These are phyloP conservation scores for Stagonosporopsis cucurbitacearum DNA, from an alignment of 2,329 filamentous ascomycete species.

Conservation along the genomic window DNA sequence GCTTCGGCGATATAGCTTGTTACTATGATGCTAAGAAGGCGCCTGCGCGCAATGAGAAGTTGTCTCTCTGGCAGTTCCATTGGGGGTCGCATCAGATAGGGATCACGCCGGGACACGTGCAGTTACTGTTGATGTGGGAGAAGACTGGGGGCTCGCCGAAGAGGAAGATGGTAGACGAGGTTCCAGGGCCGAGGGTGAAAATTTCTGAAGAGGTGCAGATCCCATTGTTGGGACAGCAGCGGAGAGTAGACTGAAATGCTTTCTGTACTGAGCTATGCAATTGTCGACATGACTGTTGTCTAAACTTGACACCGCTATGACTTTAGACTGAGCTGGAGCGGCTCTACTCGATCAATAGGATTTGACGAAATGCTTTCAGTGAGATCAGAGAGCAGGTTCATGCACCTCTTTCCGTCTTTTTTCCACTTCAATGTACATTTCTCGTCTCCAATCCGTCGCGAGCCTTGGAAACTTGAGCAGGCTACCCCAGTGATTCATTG, in stretches of 20 bases:
- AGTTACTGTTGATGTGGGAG: slow-evolving; percentile 41
- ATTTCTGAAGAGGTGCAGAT: slow-evolving; percentile 29
- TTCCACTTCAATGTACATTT: too few relatives aligned
- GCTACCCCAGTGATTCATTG: too few relatives aligned
- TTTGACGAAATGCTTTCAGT: too few relatives aligned
- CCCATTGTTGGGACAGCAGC: slow-evolving; percentile 26
- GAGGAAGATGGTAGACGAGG: slow-evolving; percentile 11
- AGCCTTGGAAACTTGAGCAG: too few relatives aligned
- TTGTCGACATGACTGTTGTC: too few relatives aligned
- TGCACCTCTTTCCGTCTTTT: too few relatives aligned
- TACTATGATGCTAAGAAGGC: slow-evolving; percentile 42
- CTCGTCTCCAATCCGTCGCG: too few relatives aligned
- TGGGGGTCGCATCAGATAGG: slow-evolving; percentile 43
- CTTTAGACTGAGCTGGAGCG: too few relatives aligned
- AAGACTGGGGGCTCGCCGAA: slow-evolving; percentile 34
- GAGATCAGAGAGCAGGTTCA: too few relatives aligned
- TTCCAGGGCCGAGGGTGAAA: slow-evolving; percentile 29
- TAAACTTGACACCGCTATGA: too few relatives aligned
- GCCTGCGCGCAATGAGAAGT: slow-evolving; percentile 24
- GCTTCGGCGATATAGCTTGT: slow-evolving; percentile 43
- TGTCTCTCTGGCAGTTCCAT: slow-evolving; percentile 40
- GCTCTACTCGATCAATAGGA: too few relatives aligned
- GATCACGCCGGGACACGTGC: slow-evolving; percentile 43
- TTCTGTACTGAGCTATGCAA: background rate
- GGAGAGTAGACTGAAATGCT: background rate